Percentiles rank a stretch among this genome's conserved stretches.
Evolutionary conservation across 768 basidiomycete species (phyloP).

Genomic region (Naganishia vaughanmartiniae): DNA sequence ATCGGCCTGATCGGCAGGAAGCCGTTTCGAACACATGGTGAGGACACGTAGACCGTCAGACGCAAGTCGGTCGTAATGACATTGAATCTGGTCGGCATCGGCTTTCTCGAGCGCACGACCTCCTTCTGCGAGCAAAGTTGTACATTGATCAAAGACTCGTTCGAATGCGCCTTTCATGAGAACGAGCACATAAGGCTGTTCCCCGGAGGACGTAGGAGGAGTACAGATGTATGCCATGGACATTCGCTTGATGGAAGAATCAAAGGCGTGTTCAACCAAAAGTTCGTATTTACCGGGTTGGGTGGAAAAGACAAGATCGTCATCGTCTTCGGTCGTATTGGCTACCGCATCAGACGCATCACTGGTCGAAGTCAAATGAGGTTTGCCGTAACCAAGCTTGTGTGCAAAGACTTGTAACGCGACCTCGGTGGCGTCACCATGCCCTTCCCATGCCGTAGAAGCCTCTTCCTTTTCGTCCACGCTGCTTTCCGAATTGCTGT

Average conservation of each 20-base stretch:
- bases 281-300: constrained; percentile 49
- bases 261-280: constrained; percentile 57
- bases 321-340: constrained; percentile 32
- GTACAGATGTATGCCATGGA: constrained; percentile 44
- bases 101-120: constrained; percentile 5
- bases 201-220: constrained; percentile 32
- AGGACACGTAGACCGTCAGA: constrained; percentile 54
- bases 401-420: constrained; percentile 61
- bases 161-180: constrained; percentile 55
- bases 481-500: constrained; percentile 28
- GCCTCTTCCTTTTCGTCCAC: constrained; percentile 45
- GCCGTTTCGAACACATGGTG: constrained; percentile 51
- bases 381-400: constrained; percentile 57
- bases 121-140: constrained; percentile 21
- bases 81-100: constrained; percentile 18
- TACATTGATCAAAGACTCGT: constrained; percentile 58
- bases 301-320: constrained; percentile 40
- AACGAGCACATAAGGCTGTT: constrained; percentile 40
- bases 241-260: constrained; percentile 60
- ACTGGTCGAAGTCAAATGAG: constrained; percentile 47
- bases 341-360: constrained; percentile 14
- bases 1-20: constrained; percentile 49
- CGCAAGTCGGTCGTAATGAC: constrained; percentile 48
- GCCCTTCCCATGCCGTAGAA: constrained; percentile 53
- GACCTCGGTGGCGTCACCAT: constrained; percentile 62